Evolutionary conservation across 2,329 filamentous ascomycete genomes (phyloP).

Genomic region (Talaromyces funiculosus): DNA sequence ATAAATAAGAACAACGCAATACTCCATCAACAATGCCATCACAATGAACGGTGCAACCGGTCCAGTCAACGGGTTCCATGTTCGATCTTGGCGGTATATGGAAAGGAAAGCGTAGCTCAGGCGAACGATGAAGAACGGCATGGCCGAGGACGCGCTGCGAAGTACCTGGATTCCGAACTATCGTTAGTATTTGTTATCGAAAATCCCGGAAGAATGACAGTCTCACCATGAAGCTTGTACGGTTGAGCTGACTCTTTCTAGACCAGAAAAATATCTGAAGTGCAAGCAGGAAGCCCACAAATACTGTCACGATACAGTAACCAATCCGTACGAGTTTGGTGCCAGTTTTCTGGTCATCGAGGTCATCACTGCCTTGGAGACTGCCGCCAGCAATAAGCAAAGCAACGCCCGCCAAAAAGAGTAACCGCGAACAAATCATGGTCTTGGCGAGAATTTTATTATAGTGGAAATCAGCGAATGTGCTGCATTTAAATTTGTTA

Average conservation of each 20-base stretch:
- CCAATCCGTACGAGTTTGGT: slow-evolving; percentile 19
- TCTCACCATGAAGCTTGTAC: slow-evolving; percentile 16
- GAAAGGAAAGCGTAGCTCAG: slow-evolving; percentile 22
- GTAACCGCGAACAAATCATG: slow-evolving; percentile 16
- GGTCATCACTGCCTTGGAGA: slow-evolving; percentile 17
- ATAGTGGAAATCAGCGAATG: slow-evolving; percentile 8
- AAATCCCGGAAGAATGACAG: not conserved
- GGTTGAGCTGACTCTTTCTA: slow-evolving; percentile 10
- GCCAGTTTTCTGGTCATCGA: slow-evolving; percentile 13
- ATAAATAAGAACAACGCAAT: slow-evolving; percentile 18
- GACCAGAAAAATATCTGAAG: slow-evolving; percentile 20
- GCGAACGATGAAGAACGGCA: slow-evolving; percentile 22
- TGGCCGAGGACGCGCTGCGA: slow-evolving; percentile 14
- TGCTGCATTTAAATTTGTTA: not conserved
- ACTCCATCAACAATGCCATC: slow-evolving; percentile 21
- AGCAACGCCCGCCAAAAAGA: slow-evolving; percentile 18
- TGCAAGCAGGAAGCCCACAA: slow-evolving; percentile 17
- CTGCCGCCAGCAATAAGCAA: slow-evolving; percentile 19
- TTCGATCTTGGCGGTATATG: slow-evolving; percentile 15
- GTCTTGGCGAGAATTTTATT: slow-evolving; percentile 9
- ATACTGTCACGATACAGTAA: slow-evolving; percentile 19
- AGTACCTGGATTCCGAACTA: slow-evolving; percentile 15
- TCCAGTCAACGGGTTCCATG: slow-evolving; percentile 19
- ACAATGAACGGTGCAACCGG: slow-evolving; percentile 19
- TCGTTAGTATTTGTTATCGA: not conserved